phyloP scores from a whole-genome alignment of 306 rosid species.

The Dryas alaskensis region DNA sequence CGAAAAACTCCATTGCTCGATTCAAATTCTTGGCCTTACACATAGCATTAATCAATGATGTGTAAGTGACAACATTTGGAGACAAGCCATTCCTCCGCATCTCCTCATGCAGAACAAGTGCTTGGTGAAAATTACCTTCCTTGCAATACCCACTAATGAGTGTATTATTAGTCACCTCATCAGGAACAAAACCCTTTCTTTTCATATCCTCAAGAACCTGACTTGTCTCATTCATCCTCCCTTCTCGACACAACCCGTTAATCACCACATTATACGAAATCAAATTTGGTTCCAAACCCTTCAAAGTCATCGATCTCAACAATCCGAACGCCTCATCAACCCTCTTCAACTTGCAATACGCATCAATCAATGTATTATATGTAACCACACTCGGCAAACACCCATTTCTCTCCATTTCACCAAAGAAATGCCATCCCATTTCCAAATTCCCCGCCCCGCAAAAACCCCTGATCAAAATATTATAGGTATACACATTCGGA shows the following conservation, averaged over 20 bases:
- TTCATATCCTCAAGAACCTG: conserved; percentile 61
- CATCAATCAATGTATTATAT: conserved; percentile 66
- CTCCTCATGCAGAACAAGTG: conserved; percentile 61
- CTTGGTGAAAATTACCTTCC: conserved; percentile 81
- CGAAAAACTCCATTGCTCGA: conserved; percentile 62
- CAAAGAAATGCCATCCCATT: conserved; percentile 44
- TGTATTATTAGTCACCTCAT: conserved; percentile 73
- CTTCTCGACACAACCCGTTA: conserved; percentile 68
- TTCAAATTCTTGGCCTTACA: conserved; percentile 76
- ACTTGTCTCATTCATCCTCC: conserved; percentile 53
- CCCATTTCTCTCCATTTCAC: conserved; percentile 65
- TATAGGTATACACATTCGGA: conserved; percentile 71
- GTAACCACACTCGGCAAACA: conserved; percentile 76
- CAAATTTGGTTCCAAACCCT: conserved; percentile 66
- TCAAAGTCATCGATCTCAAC: conserved; percentile 47
- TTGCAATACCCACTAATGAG: conserved; percentile 75
- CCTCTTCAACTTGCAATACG: conserved; percentile 49
- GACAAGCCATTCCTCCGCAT: conserved; percentile 72
- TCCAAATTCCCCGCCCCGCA: conserved; percentile 47
- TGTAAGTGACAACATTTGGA: conserved; percentile 78
- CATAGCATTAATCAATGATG: conserved; percentile 70
- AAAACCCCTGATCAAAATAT: conserved; percentile 73
- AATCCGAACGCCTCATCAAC: conserved; percentile 52
- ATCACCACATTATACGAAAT: conserved; percentile 72
- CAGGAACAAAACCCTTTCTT: conserved; percentile 52